Evolutionary conservation across 768 basidiomycete species (phyloP), one percentile per base, ranked within the genome.

Genomic region (Rhizopogon roseolus): DNA sequence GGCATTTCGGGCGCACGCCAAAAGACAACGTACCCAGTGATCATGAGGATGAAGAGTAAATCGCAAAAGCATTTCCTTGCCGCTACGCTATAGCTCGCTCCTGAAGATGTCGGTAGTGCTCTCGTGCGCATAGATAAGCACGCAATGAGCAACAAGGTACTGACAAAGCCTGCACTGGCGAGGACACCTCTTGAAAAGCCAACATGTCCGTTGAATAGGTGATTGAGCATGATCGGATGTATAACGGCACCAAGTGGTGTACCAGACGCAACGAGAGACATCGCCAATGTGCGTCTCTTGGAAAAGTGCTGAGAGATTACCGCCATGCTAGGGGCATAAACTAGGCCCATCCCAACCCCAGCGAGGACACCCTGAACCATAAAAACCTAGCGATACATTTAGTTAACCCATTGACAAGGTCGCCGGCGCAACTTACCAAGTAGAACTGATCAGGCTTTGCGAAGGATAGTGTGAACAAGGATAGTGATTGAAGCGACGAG

Each of bases 211-310:
- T 75, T 76, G 49, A 49, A 55, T 27, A 50, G 55, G 22, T 73
- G 66, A 62, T 88, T 87, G 25, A 88, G 67, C 73, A 86, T 77
- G 56, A 85, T 81, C 0, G 84, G 81, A 52, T 84, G 77, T 16
- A 79, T 57, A 19, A 81, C 67, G 6, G 79, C 82, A 9, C 86
- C 85, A 4, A 83, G 62, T 4, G 80, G 75, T 36, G 76, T 72
- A 22, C 78, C 78, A 28, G 79, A 77, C 32, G 76, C 28, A 5
- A 71, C 71, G 44, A 81, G 61, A 7, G 79, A 76, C 59, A 77
- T 75, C 6, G 77, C 76, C 4, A 76, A 55, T 4, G 75, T 63
- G 19, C 77, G 68, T 13, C 68, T 66, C 43, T 62, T 64, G 28
- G 62, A 61, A 65, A 81, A 82, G 56, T 76, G 72, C 32, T 77